Conservation (phyloP, 176 grass and related monocot genomes). For the Puccinellia tenuiflora region DNA sequence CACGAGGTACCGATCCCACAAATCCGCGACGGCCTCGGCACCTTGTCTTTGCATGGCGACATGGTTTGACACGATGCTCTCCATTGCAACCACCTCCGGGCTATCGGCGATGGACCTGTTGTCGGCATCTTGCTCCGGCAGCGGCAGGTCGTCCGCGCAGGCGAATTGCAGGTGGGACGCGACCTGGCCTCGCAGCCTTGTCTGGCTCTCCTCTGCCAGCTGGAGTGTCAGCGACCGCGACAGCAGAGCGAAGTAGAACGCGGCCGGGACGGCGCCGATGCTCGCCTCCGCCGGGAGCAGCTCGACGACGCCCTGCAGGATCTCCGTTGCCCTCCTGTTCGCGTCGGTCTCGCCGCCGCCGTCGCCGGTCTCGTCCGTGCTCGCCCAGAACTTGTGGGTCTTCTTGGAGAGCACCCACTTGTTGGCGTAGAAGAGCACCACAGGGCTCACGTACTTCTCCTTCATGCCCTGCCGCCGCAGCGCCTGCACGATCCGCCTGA, state of each 20-base stretch:
- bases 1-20: conserved; percentile 73
- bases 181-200: conserved; percentile 39
- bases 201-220: conserved; percentile 31
- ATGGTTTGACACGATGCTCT: conserved; percentile 53
- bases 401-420: conserved; percentile 99
- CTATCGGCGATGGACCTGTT: conserved; percentile 16
- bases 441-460: conserved; percentile 89
- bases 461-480: conserved; percentile 87
- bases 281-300: conserved; percentile 41
- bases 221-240: conserved; percentile 58
- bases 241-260: conserved; percentile 90
- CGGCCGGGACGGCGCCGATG: conserved; percentile 34
- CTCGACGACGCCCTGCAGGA: conserved; percentile 59
- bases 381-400: conserved; percentile 87
- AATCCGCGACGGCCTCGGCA: conserved; percentile 40
- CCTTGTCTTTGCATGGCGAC: conserved; percentile 26
- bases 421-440: conserved; percentile 89
- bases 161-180: conserved; percentile 56
- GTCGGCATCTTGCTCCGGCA: conserved; percentile 41
- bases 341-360: conserved; percentile 47
- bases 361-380: conserved; percentile 35
- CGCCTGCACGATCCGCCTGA: conserved; percentile 65
- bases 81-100: conserved; percentile 46
- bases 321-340: conserved; percentile 45
- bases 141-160: conserved; percentile 60